Evolutionary conservation across 352 stramenopile species (phyloP).

Genomic region (Phytophthora kernoviae): DNA sequence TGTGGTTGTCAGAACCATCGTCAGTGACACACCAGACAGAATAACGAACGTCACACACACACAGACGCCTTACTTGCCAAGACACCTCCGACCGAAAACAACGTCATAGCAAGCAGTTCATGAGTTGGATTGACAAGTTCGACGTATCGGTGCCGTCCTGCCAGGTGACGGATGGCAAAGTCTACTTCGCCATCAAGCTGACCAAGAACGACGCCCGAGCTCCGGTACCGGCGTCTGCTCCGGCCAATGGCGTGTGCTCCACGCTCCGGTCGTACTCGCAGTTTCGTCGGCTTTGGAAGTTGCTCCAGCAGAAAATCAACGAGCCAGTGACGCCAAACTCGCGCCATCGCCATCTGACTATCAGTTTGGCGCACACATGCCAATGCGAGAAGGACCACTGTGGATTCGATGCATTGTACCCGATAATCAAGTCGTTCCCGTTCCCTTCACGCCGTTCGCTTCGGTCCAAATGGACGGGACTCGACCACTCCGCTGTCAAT

Average conservation of each 20-base stretch:
- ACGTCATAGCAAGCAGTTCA: slow-evolving; percentile 5
- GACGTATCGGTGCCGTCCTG: slow-evolving; percentile 38
- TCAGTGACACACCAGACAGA: background rate
- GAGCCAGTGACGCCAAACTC: slow-evolving; percentile 1
- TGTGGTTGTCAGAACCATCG: background rate
- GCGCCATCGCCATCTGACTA: slow-evolving; percentile 12
- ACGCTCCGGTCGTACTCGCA: slow-evolving; percentile 57
- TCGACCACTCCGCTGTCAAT: slow-evolving; percentile 37
- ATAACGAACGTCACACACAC: background rate
- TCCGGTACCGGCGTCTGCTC: slow-evolving; percentile 15
- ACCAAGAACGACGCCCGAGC: slow-evolving; percentile 26
- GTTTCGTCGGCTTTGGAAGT: slow-evolving; percentile 64
- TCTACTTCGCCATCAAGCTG: slow-evolving; percentile 39
- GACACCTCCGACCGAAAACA: background rate
- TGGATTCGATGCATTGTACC: slow-evolving; percentile 49
- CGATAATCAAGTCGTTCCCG: slow-evolving; percentile 36
- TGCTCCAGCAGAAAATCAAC: slow-evolving; percentile 30
- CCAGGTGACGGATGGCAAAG: slow-evolving; percentile 35
- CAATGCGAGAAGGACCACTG: slow-evolving; percentile 41
- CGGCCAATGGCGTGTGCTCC: slow-evolving; percentile 29
- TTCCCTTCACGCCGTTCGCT: slow-evolving; percentile 44
- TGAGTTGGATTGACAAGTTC: slow-evolving; percentile 45
- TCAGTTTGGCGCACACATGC: slow-evolving; percentile 26
- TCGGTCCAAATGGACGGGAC: slow-evolving; percentile 33
- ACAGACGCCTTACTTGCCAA: slow-evolving; percentile 5